Conservation (phyloP, 306 rosid species). For the Neltuma alba region DNA sequence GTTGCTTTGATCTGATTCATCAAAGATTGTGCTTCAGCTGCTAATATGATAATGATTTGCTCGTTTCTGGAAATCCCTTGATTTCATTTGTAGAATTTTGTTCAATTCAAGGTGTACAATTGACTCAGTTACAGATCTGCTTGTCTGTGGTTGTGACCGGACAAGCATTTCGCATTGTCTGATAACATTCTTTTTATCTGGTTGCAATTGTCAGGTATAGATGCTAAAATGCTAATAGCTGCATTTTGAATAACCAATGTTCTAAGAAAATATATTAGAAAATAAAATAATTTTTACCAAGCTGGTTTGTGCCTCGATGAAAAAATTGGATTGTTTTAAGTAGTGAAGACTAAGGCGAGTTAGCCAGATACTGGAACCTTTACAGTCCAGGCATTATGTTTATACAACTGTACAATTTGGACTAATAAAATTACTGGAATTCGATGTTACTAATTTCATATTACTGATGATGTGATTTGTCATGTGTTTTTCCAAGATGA, state of each 20-base stretch:
- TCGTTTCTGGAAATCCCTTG: not conserved
- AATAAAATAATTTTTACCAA: not conserved
- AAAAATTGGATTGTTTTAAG: conserved; percentile 26
- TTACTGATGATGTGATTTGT: not conserved
- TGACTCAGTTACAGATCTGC: conserved; percentile 38
- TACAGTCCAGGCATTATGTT: not conserved
- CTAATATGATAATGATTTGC: conserved; percentile 11
- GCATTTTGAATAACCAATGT: conserved; percentile 25
- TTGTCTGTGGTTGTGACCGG: conserved; percentile 23
- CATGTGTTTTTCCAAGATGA: not conserved
- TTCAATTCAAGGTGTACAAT: conserved; percentile 27
- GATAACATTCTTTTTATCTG: conserved; percentile 5
- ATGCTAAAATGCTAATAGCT: conserved; percentile 6
- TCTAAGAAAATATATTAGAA: not conserved
- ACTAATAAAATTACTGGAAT: not conserved
- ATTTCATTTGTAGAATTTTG: conserved; percentile 25
- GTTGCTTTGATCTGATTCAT: conserved; percentile 47
- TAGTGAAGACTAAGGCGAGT: conserved; percentile 25
- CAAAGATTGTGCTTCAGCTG: conserved; percentile 30
- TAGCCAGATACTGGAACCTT: conserved; percentile 16
- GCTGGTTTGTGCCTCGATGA: conserved; percentile 2
- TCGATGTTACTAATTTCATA: not conserved
- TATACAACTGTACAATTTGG: conserved; percentile 3
- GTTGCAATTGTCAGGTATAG: conserved; percentile 1
- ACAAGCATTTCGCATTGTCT: conserved; percentile 18